A percentile compares a stretch with the other conserved stretches of the same genome.
phyloP scores from a whole-genome alignment of 2,329 filamentous ascomycete species.

The Colletotrichum destructivum region DNA sequence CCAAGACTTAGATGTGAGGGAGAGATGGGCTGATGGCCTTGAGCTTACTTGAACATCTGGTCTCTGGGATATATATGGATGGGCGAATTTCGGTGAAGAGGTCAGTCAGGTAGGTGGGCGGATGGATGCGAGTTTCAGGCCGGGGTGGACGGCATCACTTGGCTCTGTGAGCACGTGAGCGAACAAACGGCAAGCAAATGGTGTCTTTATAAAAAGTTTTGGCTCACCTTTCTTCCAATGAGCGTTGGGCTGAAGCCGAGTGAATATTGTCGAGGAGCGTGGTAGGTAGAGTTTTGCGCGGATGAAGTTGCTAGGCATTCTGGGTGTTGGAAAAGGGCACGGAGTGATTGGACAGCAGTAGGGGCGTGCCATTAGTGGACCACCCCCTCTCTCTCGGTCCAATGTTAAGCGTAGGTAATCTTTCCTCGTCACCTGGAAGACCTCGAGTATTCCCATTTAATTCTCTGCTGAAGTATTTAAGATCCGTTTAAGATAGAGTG shows the following conservation, averaged over 20 bases:
- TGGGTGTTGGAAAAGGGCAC: neutral
- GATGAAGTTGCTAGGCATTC: neutral
- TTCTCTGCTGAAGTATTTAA: neutral
- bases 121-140: neutral
- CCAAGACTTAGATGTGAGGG: neutral
- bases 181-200: neutral
- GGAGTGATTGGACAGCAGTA: neutral
- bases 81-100: neutral
- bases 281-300: slow-evolving; percentile 3
- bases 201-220: too few species aligned
- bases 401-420: neutral
- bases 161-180: neutral
- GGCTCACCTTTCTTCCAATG: neutral
- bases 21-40: slow-evolving; percentile 5
- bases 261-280: neutral
- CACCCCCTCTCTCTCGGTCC: neutral
- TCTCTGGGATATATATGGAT: slow-evolving; percentile 7
- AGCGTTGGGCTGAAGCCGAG: neutral
- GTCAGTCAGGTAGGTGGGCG: neutral
- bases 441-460: neutral
- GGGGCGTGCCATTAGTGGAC: neutral
- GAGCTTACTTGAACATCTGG: slow-evolving; percentile 42
- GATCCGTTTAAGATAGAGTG: too few species aligned
- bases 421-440: neutral
- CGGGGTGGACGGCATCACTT: neutral